Evolutionary conservation across 108 stramenopile species (phyloP), one percentile per base, ranked within the genome.

Genomic region (Cyclotella sp.): DNA sequence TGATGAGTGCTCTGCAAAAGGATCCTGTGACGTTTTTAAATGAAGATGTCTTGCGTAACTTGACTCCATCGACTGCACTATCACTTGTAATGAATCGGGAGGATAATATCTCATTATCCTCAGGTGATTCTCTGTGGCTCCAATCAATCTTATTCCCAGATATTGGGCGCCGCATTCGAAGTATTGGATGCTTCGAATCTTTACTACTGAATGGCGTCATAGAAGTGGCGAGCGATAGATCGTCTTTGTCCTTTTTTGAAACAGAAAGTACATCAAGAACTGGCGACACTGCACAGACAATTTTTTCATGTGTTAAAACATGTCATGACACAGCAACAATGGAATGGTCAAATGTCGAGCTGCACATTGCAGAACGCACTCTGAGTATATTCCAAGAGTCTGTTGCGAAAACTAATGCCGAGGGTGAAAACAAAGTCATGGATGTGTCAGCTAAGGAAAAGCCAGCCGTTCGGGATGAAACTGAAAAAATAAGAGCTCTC

Each of bases 121-220:
- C 34, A 54, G 64, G 55, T 49, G 49, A 68, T 60, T 68, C 72
- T 44, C 18, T 28, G 24, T 73, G 63, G 73, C 40, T 77, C 24
- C 47, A 66, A 34, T 76, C 76, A 52, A 64, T 71, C 5, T 45
- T 77, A 13, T 63, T 40, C 40, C 28, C 22, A 24, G 44, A 45
- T 46, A 49, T 68, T 29, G 40, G 34, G 1, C 4, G 24, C 34
- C 10, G 9, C 14, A 57, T 41, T 57, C 61, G 64, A 76, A 13
- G 58, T 22, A 34, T 60, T 27, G 19, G 16, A 7, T 44, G 0
- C 19, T 68, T 73, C n/a, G 79, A 73, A 43, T 68, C 72, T 1
- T 61, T 80, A 21, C 30, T 80, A 73, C 55, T 54, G 58, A 42
- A 73, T 45, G 70, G 73, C 49, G 40, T 80, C 28, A 47, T 34